phyloP scores from a whole-genome alignment of 140 eudicot species.

The Bidens hawaiensis region DNA sequence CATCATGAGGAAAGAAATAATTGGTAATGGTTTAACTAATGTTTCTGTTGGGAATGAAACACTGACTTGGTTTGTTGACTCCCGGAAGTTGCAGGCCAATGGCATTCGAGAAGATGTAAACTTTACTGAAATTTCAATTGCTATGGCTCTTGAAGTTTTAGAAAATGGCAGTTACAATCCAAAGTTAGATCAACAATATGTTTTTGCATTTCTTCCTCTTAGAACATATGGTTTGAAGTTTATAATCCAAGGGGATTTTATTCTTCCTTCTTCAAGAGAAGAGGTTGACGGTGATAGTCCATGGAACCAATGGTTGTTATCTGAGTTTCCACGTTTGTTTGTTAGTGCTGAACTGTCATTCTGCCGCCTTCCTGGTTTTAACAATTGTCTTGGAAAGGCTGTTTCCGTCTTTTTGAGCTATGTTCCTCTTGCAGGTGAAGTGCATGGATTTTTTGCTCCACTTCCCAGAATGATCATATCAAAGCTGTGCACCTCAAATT shows the following conservation, averaged over 20 bases:
- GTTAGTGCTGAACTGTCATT: slow-evolving; percentile 62
- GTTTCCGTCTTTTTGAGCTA: slow-evolving; percentile 69
- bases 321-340: slow-evolving; percentile 71
- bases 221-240: slow-evolving; percentile 86
- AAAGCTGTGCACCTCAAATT: slow-evolving; percentile 64
- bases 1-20: slow-evolving; percentile 67
- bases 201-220: slow-evolving; percentile 90
- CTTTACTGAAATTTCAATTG: slow-evolving; percentile 76
- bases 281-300: slow-evolving; percentile 92
- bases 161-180: slow-evolving; percentile 42
- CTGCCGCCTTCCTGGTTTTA: slow-evolving; percentile 66
- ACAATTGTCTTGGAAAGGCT: slow-evolving; percentile 53
- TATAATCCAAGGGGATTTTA: slow-evolving; percentile 91
- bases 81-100: slow-evolving; percentile 44
- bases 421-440: slow-evolving; percentile 91
- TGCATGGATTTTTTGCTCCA: slow-evolving; percentile 82
- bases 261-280: slow-evolving; percentile 96
- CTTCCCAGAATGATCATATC: slow-evolving; percentile 85
- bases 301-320: slow-evolving; percentile 91
- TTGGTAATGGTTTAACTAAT: slow-evolving; percentile 63
- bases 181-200: slow-evolving; percentile 66
- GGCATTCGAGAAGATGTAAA: slow-evolving; percentile 53
- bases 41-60: slow-evolving; percentile 63
- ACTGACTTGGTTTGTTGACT: slow-evolving; percentile 69
- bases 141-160: slow-evolving; percentile 61